Conservation (phyloP, 345 rosid genomes). For the Mangifera indica region DNA sequence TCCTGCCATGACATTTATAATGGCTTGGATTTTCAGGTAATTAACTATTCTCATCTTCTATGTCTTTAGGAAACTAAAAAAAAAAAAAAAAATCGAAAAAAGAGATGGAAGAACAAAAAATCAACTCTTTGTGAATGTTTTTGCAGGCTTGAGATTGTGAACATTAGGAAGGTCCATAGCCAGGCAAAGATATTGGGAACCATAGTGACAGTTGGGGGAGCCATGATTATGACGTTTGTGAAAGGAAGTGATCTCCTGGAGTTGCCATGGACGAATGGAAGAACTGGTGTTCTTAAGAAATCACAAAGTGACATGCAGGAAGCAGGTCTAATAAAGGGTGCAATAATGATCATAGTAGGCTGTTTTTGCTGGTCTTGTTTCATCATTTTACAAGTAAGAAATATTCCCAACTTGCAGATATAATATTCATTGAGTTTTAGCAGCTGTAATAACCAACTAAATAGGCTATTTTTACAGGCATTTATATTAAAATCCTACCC, state of each 20-base stretch:
- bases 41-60: neutral
- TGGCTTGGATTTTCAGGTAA: conserved; percentile 64
- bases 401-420: neutral
- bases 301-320: conserved; percentile 3
- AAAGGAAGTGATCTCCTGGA: conserved; percentile 39
- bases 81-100: too few relatives aligned
- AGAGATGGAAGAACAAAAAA: too few relatives aligned
- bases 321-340: conserved; percentile 45
- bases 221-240: conserved; percentile 49
- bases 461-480: conserved; percentile 36
- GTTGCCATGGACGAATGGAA: conserved; percentile 25
- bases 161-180: conserved; percentile 29
- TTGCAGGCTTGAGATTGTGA: conserved; percentile 43
- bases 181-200: conserved; percentile 48
- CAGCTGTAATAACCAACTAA: neutral
- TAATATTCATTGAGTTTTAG: too few relatives aligned
- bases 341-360: conserved; percentile 53
- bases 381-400: conserved; percentile 57
- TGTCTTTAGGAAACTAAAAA: neutral
- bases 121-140: neutral
- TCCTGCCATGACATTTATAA: conserved; percentile 64
- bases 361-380: conserved; percentile 69
- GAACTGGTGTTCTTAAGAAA: neutral
- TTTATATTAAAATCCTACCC: conserved; percentile 55
- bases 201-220: conserved; percentile 44